phyloP scores from a whole-genome alignment of 441 rosid genomes.

The Codiaeum variegatum region DNA sequence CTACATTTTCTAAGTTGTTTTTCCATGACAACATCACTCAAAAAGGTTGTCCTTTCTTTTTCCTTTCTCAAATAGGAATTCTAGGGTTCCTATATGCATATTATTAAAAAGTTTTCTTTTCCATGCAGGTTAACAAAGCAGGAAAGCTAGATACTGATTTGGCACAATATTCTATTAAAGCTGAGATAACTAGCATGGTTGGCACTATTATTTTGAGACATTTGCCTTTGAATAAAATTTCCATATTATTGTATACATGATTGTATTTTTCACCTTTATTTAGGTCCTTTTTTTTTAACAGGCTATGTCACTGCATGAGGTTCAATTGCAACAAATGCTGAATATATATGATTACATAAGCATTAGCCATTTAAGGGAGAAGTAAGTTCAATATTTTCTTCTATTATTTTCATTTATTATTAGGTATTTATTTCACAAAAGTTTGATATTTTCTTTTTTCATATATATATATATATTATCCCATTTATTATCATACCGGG shows the following conservation, averaged over 20 bases:
- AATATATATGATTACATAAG: slow-evolving; percentile 65
- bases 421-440: slow-evolving; percentile 6
- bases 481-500: not conserved
- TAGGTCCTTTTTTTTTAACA: slow-evolving; percentile 24
- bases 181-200: slow-evolving; percentile 72
- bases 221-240: slow-evolving; percentile 3
- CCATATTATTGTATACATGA: not conserved
- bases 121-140: slow-evolving; percentile 63
- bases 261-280: slow-evolving; percentile 2
- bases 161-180: slow-evolving; percentile 74
- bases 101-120: slow-evolving; percentile 18
- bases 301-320: slow-evolving; percentile 67
- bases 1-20: not conserved
- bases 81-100: not conserved
- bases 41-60: not conserved
- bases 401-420: slow-evolving; percentile 10
- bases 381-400: slow-evolving; percentile 46
- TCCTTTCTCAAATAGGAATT: not conserved
- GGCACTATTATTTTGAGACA: slow-evolving; percentile 23
- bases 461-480: not conserved
- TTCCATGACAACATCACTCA: not conserved
- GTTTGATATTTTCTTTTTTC: not conserved
- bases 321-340: slow-evolving; percentile 72
- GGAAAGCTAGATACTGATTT: slow-evolving; percentile 67
- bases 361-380: slow-evolving; percentile 70